Percentiles rank a stretch among this genome's conserved stretches.
These are phyloP conservation scores for Zygosaccharomyces sapae DNA, from an alignment of 1,139 yeast species.

Conservation along the genomic window DNA sequence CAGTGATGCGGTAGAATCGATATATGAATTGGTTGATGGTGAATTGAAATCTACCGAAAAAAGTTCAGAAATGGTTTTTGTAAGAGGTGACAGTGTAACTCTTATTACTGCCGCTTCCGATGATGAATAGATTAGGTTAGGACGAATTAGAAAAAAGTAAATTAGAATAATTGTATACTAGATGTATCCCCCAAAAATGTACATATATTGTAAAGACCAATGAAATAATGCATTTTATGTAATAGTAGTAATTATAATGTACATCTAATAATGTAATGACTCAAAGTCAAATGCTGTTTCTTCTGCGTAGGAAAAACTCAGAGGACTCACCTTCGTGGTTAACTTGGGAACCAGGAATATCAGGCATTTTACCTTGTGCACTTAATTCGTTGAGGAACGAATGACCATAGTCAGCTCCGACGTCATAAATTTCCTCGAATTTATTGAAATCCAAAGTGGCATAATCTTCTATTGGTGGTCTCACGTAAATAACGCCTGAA, in stretches of 20 bases:
- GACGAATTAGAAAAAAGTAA: neutral
- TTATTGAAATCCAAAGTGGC: conserved; percentile 91
- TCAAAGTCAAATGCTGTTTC: conserved; percentile 53
- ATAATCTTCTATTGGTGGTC: conserved; percentile 91
- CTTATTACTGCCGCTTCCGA: conserved; percentile 54
- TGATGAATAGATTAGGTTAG: conserved; percentile 19
- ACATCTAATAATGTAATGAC: neutral
- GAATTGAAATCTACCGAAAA: conserved; percentile 48
- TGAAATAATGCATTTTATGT: conserved; percentile 1
- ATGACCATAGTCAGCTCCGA: conserved; percentile 75
- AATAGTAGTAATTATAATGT: neutral
- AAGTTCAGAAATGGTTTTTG: conserved; percentile 83
- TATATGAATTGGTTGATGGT: conserved; percentile 52
- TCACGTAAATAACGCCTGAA: conserved; percentile 80
- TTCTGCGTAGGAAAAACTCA: conserved; percentile 42
- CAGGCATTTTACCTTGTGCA: conserved; percentile 52
- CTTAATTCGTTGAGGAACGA: conserved; percentile 52
- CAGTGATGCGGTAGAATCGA: conserved; percentile 87
- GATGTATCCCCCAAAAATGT: conserved; percentile 7
- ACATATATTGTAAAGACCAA: conserved; percentile 5
- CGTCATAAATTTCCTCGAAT: conserved; percentile 81
- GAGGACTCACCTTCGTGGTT: conserved; percentile 18
- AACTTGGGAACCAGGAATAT: conserved; percentile 50
- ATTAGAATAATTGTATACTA: conserved; percentile 8
- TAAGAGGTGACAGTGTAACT: conserved; percentile 93